phyloP scores from a whole-genome alignment of 495 filamentous ascomycete species.

The Choiromyces venosus region DNA sequence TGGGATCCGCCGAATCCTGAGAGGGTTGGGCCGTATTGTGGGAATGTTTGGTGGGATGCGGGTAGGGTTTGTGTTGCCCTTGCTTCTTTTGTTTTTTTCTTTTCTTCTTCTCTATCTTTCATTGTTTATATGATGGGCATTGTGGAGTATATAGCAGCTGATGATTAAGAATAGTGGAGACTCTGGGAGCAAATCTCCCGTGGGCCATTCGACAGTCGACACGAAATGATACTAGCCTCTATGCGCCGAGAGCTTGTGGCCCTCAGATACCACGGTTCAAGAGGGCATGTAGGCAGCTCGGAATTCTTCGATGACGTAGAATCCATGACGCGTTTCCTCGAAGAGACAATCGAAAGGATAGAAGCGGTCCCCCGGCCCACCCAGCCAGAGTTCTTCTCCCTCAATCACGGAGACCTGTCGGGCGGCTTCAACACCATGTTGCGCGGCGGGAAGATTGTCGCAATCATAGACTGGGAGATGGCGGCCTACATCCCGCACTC shows the following conservation, averaged over 20 bases:
- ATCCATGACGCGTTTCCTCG: no score
- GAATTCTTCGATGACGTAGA: no score
- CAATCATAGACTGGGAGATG: conserved; percentile 26
- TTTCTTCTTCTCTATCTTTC: no score
- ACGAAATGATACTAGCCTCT: neutral
- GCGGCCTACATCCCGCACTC: neutral
- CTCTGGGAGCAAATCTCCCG: neutral
- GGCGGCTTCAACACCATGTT: conserved; percentile 10
- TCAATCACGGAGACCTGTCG: conserved; percentile 14
- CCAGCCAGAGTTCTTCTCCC: neutral
- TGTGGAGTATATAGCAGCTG: neutral
- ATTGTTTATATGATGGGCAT: neutral
- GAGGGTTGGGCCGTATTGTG: neutral
- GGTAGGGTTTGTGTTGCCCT: neutral
- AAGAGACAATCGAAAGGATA: neutral
- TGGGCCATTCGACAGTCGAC: neutral
- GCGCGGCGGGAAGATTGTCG: conserved; percentile 6
- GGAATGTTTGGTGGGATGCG: neutral
- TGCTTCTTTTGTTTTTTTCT: neutral
- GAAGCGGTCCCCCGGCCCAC: neutral
- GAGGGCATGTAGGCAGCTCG: no score
- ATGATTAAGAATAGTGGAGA: neutral
- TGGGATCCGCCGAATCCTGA: neutral
- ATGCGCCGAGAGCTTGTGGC: neutral
- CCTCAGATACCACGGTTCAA: no score